Base-by-base conservation (phyloP, 2,329 filamentous ascomycete genomes). In the Ceratocystis lukuohia region DNA sequence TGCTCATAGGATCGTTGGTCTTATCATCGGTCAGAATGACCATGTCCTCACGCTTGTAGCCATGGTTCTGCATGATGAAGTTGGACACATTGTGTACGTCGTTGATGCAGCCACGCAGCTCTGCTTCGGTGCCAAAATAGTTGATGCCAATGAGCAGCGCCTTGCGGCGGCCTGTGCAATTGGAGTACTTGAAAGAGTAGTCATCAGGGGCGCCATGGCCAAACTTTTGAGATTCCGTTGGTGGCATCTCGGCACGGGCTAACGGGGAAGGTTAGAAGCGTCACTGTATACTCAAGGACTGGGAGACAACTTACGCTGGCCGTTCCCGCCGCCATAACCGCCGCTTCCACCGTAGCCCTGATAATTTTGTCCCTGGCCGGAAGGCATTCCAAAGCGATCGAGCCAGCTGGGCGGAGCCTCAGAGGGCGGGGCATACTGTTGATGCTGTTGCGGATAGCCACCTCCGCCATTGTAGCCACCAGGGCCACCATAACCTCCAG, bases 121-220 rank as follows among this genome's bases (percentile, higher is more conserved):
- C 86, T 62, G 84, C 87, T 25, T 84, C 76, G 72, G 88, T 85
- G 64, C 85, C 84, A 71, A 90, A 87, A 78, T 91, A 91, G 79
- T 91, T 91, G 79, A 91, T 89, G 64, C 88, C 88, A 69, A 91
- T 89, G 66, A 91, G 77, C 66, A 91, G 77, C 6, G 88, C 88
- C 77, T 89, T 90, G 72, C 88, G 81, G 70, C 81, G 82, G 64
- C 88, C 88, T 5, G 84, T 86, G 74, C 88, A 91, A 73, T 86
- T 84, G 66, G 85, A 88, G 78, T 89, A 90, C 75, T 89, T 85
- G 77, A 89, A 91, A 5, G 81, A 85, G 74, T 90, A 90, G 69
- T 80, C 81, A 22, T 80, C 75, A 1, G 87, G 88, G 0, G 88
- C 87, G 68, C 87, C 87, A 70, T 86, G 81, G 62, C 87, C 85